These are phyloP conservation scores for Mesotaenium endlicherianum DNA, from an alignment of 139 green algal species.

Conservation along the genomic window DNA sequence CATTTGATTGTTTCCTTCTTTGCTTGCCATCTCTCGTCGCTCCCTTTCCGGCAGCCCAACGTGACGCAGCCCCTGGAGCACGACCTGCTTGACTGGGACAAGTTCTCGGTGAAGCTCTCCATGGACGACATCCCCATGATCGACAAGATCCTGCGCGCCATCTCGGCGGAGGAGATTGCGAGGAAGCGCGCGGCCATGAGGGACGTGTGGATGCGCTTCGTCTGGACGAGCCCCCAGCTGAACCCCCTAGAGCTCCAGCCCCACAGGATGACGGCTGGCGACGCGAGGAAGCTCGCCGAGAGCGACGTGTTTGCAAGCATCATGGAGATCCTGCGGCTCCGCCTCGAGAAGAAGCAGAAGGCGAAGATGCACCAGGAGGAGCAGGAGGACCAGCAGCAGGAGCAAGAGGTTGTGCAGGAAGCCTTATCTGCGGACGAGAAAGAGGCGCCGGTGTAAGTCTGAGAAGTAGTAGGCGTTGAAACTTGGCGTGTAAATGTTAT, in stretches of 20 bases:
- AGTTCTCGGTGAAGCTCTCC: not conserved
- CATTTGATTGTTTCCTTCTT: not conserved
- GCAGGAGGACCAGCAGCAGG: not conserved
- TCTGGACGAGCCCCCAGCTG: not conserved
- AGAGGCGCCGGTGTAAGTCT: too few relatives aligned
- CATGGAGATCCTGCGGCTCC: not conserved
- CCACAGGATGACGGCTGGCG: not conserved
- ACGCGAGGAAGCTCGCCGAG: not conserved
- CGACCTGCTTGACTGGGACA: conserved; percentile 8
- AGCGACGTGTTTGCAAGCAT: not conserved
- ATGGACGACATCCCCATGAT: conserved; percentile 18
- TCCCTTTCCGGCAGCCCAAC: conserved; percentile 45
- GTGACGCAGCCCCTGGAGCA: conserved; percentile 19
- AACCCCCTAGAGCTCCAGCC: not conserved
- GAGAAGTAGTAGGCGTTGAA: too few relatives aligned
- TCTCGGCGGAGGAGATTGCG: not conserved
- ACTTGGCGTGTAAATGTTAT: too few relatives aligned
- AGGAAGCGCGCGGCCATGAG: not conserved
- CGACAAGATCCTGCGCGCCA: conserved; percentile 12
- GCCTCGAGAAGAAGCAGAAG: not conserved
- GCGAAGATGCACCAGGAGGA: not conserved
- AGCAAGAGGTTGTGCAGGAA: not conserved
- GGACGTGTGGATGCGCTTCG: not conserved
- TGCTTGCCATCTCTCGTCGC: not conserved
- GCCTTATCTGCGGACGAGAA: too few relatives aligned